These are phyloP conservation scores for Beauveria bassiana DNA, from an alignment of 2,329 filamentous ascomycete species.

Conservation along the genomic window DNA sequence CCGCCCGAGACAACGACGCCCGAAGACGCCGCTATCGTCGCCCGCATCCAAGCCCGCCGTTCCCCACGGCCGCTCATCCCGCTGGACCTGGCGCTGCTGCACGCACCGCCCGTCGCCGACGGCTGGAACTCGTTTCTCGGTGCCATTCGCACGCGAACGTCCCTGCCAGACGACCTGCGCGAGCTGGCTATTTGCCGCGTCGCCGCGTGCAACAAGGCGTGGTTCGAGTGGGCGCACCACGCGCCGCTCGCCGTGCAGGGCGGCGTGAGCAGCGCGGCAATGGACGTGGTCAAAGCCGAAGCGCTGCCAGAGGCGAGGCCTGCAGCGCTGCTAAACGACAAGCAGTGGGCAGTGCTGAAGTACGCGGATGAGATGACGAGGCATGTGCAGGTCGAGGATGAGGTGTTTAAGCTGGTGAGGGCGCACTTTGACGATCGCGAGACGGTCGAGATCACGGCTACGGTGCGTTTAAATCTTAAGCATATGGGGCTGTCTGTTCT, in stretches of 20 bases:
- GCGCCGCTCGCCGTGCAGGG: slow-evolving; percentile 56
- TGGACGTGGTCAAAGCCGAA: slow-evolving; percentile 36
- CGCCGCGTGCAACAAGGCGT: slow-evolving; percentile 70
- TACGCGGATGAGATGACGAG: slow-evolving; percentile 83
- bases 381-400: slow-evolving; percentile 60
- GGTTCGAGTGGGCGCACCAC: slow-evolving; percentile 81
- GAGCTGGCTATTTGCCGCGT: slow-evolving; percentile 78
- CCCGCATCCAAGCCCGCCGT: slow-evolving; percentile 58
- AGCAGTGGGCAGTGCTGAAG: slow-evolving; percentile 60
- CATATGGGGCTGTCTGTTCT: slow-evolving; percentile 10
- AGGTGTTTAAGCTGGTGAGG: slow-evolving; percentile 57
- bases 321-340: slow-evolving; percentile 39
- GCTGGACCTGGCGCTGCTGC: slow-evolving; percentile 69
- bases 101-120: slow-evolving; percentile 66
- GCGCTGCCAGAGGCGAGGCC: slow-evolving; percentile 22
- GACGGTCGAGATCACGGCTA: slow-evolving; percentile 74
- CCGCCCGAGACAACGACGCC: slow-evolving; percentile 36
- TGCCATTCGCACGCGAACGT: slow-evolving; percentile 48
- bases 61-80: slow-evolving; percentile 62
- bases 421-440: slow-evolving; percentile 58
- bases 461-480: slow-evolving; percentile 36
- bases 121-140: slow-evolving; percentile 68
- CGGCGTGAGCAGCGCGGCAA: slow-evolving; percentile 45
- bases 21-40: slow-evolving; percentile 49
- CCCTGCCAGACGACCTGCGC: slow-evolving; percentile 47